Evolutionary conservation across 345 rosid species (phyloP), one percentile per base, ranked within the genome.

Genomic region (Dipteronia dyeriana): DNA sequence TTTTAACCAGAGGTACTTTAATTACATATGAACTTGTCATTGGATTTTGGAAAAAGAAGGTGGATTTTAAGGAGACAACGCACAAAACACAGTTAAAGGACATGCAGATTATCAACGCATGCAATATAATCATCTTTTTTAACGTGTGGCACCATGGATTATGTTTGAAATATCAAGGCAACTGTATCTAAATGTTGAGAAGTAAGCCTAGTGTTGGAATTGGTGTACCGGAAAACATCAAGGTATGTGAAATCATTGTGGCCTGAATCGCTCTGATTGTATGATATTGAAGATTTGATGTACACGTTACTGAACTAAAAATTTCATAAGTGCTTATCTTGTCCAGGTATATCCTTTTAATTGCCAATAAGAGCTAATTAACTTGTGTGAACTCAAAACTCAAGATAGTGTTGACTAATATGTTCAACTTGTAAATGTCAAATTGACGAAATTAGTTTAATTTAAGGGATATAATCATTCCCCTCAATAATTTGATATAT

Each of bases 1-100:
- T 66, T 66, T 76, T 76, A 51, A 53, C 54, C 65, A 29, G 16
- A 66, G 31, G 61, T 34, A 34, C 6, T 34, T 38, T 23, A 66
- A 41, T 53, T 74, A 19, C 60, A 10, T 66, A 39, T 66, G 57
- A 76, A 56, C 41, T 76, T 20, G 1, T 34, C 23, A 9, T 25
- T 39, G 56, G 66, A 51, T 49, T 74, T 49, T 34, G 38, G 16
- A 12, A 20, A 11, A 1, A 6, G 17, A 12, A 9, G 69, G 23
- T 11, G 19, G 22, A 11, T 66, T 29, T 26, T 16, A 14, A 16
- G 43, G n/a, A 26, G 3, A 45, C 75, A 43, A 16, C 14, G 49
- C 25, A 61, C 31, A 43, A 71, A 74, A 62, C 43, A 10, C 45
- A 9, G 9, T 26, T 39, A 5, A 34, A 73, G 17, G 8, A 9